Evolutionary conservation across 768 basidiomycete genomes (phyloP), one percentile per base, ranked within the genome.

Genomic region (Tephrocybe rancida): DNA sequence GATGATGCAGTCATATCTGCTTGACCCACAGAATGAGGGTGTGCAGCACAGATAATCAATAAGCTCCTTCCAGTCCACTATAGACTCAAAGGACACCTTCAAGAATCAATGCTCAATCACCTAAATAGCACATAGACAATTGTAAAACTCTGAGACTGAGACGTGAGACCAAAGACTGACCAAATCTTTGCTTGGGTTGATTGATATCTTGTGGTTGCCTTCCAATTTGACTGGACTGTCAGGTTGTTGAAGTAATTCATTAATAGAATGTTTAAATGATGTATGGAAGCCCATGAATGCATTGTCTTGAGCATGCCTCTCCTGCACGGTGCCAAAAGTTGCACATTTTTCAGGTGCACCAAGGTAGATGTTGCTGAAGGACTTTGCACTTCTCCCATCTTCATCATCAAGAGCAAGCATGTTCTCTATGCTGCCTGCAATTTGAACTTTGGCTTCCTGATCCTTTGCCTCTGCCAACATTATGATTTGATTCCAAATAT

Each of bases 131-230:
- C n/a, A n/a, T n/a, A n/a, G n/a, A n/a, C n/a, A n/a, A n/a, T n/a
- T n/a, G n/a, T n/a, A n/a, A n/a, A n/a, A n/a, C n/a, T n/a, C n/a
- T n/a, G n/a, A n/a, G n/a, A n/a, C n/a, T n/a, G n/a, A n/a, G n/a
- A n/a, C n/a, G n/a, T n/a, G n/a, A n/a, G n/a, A 67, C n/a, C n/a
- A n/a, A n/a, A n/a, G n/a, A n/a, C n/a, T n/a, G n/a, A n/a, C n/a
- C n/a, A n/a, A n/a, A n/a, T n/a, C n/a, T n/a, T n/a, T n/a, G n/a
- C n/a, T n/a, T n/a, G 54, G 5, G 74, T 55, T 0, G 75, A 44
- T 21, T 63, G 41, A 50, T 78, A 76, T 70, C 72, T 77, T 6
- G 76, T 60, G 0, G 63, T 62, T 8, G 39, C 56, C 35, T 76
- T 76, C 48, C 71, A 66, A 19, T 47, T 19, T 1, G 26, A 11